phyloP scores from a whole-genome alignment of 169 alveolate species.

The Plasmodium inui region DNA sequence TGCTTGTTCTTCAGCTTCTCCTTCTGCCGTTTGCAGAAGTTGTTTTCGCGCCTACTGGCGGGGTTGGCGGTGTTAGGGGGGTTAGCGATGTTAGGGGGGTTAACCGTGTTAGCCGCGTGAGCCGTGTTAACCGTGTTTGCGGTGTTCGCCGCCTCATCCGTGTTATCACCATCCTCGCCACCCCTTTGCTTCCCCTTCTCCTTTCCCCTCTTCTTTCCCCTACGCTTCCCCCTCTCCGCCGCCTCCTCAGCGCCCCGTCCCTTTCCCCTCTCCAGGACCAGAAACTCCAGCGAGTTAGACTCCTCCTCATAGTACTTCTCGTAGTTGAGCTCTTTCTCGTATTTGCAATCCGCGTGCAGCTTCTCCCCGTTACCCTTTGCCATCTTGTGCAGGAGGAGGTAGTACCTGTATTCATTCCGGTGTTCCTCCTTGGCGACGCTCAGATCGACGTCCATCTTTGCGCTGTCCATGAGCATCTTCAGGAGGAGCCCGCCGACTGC shows the following conservation, averaged over 20 bases:
- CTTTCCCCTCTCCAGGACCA: conserved; percentile 44
- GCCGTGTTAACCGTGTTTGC: too few species aligned
- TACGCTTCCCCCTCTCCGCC: background rate
- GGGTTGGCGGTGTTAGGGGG: background rate
- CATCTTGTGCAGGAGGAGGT: conserved; percentile 46
- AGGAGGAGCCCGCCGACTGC: conserved; percentile 83
- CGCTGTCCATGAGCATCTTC: conserved; percentile 80
- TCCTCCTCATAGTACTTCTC: conserved; percentile 57
- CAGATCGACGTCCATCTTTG: conserved; percentile 82
- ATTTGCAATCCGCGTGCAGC: conserved; percentile 35
- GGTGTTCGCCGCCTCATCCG: background rate
- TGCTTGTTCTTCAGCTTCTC: conserved; percentile 49
- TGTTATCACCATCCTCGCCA: background rate
- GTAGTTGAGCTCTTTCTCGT: conserved; percentile 61
- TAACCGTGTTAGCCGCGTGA: background rate
- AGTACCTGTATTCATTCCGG: conserved; percentile 71
- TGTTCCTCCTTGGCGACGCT: conserved; percentile 80
- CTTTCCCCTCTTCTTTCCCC: conserved; percentile 46
- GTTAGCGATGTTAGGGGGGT: background rate
- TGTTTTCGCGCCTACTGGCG: conserved; percentile 3
- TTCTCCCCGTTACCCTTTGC: conserved; percentile 38
- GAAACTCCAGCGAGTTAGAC: conserved; percentile 62
- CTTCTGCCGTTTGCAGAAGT: conserved; percentile 52
- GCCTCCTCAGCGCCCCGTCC: background rate
- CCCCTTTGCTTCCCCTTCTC: conserved; percentile 4